phyloP scores from a whole-genome alignment of 2,329 filamentous ascomycete species.

The Trichoderma sp. region DNA sequence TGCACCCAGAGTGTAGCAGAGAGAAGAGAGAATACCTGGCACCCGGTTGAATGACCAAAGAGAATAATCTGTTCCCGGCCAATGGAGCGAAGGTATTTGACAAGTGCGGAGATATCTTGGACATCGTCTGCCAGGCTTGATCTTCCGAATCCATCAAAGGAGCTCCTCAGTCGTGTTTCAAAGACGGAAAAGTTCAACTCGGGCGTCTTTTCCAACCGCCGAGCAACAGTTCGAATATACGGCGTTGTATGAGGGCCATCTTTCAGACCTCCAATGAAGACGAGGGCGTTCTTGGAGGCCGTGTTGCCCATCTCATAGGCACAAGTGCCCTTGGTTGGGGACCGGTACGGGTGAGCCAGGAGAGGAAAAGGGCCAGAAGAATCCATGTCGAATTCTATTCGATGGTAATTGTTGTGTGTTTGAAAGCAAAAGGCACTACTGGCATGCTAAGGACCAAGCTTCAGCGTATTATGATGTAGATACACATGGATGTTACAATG shows the following conservation, averaged over 20 bases:
- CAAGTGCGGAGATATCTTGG: conserved; percentile 53
- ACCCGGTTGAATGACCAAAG: conserved; percentile 61
- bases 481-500: neutral
- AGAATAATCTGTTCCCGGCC: conserved; percentile 55
- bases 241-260: conserved; percentile 68
- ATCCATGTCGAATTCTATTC: conserved; percentile 28
- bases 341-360: conserved; percentile 49
- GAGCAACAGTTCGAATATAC: conserved; percentile 54
- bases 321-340: conserved; percentile 41
- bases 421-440: neutral
- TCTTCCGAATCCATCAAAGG: conserved; percentile 55
- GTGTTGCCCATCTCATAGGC: conserved; percentile 50
- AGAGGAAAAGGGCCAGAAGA: conserved; percentile 41
- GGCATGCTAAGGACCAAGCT: neutral
- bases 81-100: conserved; percentile 54
- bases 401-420: neutral
- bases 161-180: conserved; percentile 57
- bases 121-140: conserved; percentile 54
- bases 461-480: neutral
- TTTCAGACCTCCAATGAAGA: conserved; percentile 70
- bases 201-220: conserved; percentile 40
- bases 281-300: conserved; percentile 56
- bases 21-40: conserved; percentile 45
- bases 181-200: conserved; percentile 55
- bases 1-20: neutral